Conservation (phyloP, 169 alveolate genomes). For the Plasmodium fragile region DNA sequence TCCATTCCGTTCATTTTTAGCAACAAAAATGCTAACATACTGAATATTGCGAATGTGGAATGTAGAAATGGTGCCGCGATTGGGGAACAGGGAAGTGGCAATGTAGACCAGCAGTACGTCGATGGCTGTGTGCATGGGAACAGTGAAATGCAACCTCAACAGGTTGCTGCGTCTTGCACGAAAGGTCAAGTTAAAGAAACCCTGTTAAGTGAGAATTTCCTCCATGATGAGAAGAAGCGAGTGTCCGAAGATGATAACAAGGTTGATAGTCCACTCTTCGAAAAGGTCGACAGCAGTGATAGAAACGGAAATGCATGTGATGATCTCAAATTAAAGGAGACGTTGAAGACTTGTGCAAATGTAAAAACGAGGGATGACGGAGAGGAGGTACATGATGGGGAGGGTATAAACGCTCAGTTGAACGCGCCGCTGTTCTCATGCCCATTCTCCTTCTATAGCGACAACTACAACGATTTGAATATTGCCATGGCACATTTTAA, state of each 20-base stretch:
- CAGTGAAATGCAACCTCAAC: not conserved
- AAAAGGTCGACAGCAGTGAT: not conserved
- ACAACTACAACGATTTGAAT: conserved; percentile 48
- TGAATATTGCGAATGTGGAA: conserved; percentile 32
- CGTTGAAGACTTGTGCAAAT: not conserved
- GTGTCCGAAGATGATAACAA: not conserved
- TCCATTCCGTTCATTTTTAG: conserved; percentile 58
- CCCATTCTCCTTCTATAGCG: conserved; percentile 58
- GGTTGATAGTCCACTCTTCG: not conserved
- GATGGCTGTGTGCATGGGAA: not conserved
- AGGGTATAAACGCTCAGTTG: not conserved
- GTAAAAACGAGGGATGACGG: not conserved
- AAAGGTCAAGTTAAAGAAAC: not conserved
- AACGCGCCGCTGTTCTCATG: conserved; percentile 33
- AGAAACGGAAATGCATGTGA: not conserved
- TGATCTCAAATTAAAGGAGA: no score
- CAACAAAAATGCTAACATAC: conserved; percentile 27
- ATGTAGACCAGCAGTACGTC: not conserved
- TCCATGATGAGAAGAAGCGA: not conserved
- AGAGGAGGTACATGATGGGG: not conserved
- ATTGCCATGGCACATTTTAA: conserved; percentile 48
- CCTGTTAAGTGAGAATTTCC: not conserved
- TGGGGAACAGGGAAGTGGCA: not conserved
- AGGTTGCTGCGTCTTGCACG: not conserved
- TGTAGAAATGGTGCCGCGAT: not conserved